A percentile compares a stretch with the other conserved stretches of the same genome.
These are phyloP conservation scores for Verbascum thapsus DNA, from an alignment of 257 asterid species.

Conservation along the genomic window DNA sequence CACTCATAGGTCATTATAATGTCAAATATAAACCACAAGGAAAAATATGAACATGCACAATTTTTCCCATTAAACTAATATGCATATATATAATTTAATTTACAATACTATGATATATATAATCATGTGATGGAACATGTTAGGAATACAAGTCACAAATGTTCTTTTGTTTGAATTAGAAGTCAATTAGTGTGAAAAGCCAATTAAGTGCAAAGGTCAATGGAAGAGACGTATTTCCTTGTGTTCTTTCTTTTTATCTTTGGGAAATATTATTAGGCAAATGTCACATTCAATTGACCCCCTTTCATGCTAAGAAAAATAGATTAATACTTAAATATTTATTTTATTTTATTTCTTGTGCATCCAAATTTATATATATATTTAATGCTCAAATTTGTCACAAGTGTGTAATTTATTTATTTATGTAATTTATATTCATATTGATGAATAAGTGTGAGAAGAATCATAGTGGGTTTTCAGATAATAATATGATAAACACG, in stretches of 20 bases:
- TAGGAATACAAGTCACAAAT: neutral
- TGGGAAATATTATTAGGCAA: conserved; percentile 37
- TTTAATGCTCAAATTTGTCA: neutral
- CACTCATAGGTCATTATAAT: neutral
- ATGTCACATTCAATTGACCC: conserved; percentile 40
- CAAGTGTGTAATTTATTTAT: neutral
- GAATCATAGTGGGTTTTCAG: too few species aligned
- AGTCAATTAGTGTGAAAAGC: conserved; percentile 35
- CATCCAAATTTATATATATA: neutral
- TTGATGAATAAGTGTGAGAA: neutral
- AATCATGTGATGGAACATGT: neutral
- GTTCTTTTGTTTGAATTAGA: conserved; percentile 3
- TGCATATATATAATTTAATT: neutral
- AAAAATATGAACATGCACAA: neutral
- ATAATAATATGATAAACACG: too few species aligned
- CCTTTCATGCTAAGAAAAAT: neutral
- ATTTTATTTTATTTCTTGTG: too few species aligned
- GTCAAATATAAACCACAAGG: neutral
- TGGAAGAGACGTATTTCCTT: conserved; percentile 49
- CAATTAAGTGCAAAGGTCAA: conserved; percentile 34
- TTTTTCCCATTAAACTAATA: too few species aligned
- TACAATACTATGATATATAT: neutral
- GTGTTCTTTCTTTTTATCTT: conserved; percentile 15
- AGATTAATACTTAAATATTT: neutral
- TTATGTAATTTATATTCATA: neutral